These are phyloP conservation scores for Boletus putidus DNA, from an alignment of 1,284 basidiomycete species.

Conservation along the genomic window DNA sequence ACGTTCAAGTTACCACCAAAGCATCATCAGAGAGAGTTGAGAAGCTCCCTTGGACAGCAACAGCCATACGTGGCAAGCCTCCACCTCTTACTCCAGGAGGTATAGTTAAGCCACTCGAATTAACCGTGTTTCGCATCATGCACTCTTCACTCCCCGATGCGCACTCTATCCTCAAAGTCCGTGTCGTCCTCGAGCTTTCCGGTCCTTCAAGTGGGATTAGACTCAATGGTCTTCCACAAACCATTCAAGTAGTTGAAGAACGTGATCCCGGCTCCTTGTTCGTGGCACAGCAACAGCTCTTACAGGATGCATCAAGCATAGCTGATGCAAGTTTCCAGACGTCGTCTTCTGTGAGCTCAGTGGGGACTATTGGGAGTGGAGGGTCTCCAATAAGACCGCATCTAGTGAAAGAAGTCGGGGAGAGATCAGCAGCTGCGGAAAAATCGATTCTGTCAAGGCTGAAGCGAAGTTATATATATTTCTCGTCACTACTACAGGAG, in stretches of 20 bases:
- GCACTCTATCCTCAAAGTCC: conserved; percentile 77
- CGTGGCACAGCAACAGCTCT: conserved; percentile 53
- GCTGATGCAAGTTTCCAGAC: conserved; percentile 67
- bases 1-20: conserved; percentile 73
- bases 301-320: conserved; percentile 70
- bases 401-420: conserved; percentile 40
- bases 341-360: conserved; percentile 50
- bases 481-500: conserved; percentile 95
- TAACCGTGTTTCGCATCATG: conserved; percentile 66
- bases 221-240: conserved; percentile 80
- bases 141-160: conserved; percentile 73
- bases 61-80: conserved; percentile 56
- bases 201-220: conserved; percentile 72
- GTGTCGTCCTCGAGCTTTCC: conserved; percentile 77
- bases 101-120: conserved; percentile 48
- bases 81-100: conserved; percentile 38
- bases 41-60: conserved; percentile 73
- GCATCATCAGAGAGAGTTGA: conserved; percentile 72
- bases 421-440: conserved; percentile 64
- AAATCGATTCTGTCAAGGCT: conserved; percentile 83
- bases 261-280: conserved; percentile 60
- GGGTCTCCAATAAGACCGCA: conserved; percentile 41
- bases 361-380: conserved; percentile 38
- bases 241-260: conserved; percentile 63
- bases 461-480: conserved; percentile 95